phyloP scores from a whole-genome alignment of 2,329 filamentous ascomycete genomes.

The Claviceps sp. region DNA sequence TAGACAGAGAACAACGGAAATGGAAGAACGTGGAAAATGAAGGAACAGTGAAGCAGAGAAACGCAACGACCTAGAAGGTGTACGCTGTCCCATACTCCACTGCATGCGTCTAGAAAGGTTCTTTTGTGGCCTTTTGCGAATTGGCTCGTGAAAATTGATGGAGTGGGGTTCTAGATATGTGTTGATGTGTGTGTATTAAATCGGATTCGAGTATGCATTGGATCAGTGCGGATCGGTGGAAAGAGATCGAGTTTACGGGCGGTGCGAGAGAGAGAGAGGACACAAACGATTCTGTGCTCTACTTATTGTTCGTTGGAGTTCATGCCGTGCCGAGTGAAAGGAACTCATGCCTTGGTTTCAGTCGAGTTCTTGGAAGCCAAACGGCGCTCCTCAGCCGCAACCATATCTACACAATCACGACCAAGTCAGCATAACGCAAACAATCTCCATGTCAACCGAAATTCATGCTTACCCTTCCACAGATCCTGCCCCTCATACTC shows the following conservation, averaged over 20 bases:
- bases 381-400: conserved; percentile 61
- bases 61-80: too few relatives aligned
- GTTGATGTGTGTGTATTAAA: neutral
- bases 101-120: too few relatives aligned
- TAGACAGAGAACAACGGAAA: too few relatives aligned
- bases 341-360: conserved; percentile 10
- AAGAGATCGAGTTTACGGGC: neutral
- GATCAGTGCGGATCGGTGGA: neutral
- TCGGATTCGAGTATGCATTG: neutral
- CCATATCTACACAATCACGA: conserved; percentile 51
- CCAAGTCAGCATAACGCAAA: too few relatives aligned
- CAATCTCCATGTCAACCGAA: too few relatives aligned
- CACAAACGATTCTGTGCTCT: neutral
- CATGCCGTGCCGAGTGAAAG: neutral
- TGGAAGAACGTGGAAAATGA: too few relatives aligned
- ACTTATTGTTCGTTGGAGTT: neutral
- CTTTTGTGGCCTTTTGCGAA: too few relatives aligned
- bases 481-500: conserved; percentile 80
- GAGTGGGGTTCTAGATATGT: neutral
- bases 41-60: too few relatives aligned
- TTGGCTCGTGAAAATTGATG: neutral
- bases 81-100: too few relatives aligned
- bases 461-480: conserved; percentile 56
- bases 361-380: conserved; percentile 27
- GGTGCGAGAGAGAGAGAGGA: neutral